Conservation (phyloP, 2,329 filamentous ascomycete species). For the Dissoconium aciculare region DNA sequence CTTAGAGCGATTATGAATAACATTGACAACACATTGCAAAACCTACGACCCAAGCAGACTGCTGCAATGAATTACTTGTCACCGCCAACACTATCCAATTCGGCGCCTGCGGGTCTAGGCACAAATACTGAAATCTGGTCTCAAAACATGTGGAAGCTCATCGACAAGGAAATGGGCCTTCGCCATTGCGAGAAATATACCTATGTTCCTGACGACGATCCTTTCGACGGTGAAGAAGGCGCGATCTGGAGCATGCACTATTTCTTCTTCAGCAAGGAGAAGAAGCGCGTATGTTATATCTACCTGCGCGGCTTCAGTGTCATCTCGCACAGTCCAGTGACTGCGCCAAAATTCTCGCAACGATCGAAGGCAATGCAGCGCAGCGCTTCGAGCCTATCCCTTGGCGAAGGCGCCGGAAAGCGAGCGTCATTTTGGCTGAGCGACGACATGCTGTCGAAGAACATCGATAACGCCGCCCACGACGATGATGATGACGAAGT, state of each 20-base stretch:
- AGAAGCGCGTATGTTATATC: conserved; percentile 86
- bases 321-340: conserved; percentile 47
- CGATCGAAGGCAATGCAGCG: conserved; percentile 21
- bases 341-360: conserved; percentile 29
- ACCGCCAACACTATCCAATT: conserved; percentile 15
- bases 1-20: conserved; percentile 70
- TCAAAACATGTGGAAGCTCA: conserved; percentile 76
- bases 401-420: conserved; percentile 52
- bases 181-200: conserved; percentile 80
- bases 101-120: conserved; percentile 14
- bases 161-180: conserved; percentile 89
- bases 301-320: conserved; percentile 80
- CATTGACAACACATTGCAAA: conserved; percentile 75
- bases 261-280: conserved; percentile 90
- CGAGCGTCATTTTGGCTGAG: conserved; percentile 82
- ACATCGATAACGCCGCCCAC: conserved; percentile 15
- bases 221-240: conserved; percentile 80
- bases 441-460: conserved; percentile 33
- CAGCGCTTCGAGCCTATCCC: conserved; percentile 19
- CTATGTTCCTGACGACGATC: conserved; percentile 78
- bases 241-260: conserved; percentile 93
- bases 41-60: conserved; percentile 49
- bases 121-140: conserved; percentile 47
- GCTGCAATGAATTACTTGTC: conserved; percentile 14
- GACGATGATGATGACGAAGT: conserved; percentile 22